These are phyloP conservation scores for Glebionis coronaria DNA, from an alignment of 129 eudicot species.

Conservation along the genomic window DNA sequence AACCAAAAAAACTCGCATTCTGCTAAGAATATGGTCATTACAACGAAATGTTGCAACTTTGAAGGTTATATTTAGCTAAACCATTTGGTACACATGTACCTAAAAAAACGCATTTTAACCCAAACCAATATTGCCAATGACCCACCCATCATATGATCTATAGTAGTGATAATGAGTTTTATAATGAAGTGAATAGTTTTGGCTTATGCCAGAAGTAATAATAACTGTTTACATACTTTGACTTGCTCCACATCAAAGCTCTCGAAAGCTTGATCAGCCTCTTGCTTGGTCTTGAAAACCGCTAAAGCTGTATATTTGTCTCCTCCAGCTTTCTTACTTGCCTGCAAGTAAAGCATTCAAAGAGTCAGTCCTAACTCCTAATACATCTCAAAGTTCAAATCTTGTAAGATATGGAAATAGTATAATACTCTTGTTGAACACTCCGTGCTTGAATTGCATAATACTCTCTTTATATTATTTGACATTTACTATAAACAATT, in stretches of 20 bases:
- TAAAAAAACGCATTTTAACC: no score
- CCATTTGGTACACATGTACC: no score
- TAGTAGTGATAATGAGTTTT: not conserved
- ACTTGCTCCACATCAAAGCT: constrained; percentile 46
- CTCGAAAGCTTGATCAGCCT: constrained; percentile 60
- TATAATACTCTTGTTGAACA: no score
- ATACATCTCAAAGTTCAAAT: no score
- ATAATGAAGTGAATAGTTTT: not conserved
- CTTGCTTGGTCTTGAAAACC: constrained; percentile 49
- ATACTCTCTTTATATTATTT: not conserved
- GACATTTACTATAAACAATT: not conserved
- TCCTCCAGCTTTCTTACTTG: constrained; percentile 43
- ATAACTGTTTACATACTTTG: constrained; percentile 34
- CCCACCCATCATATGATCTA: no score
- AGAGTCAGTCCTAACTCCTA: no score
- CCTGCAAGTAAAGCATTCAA: constrained; percentile 33
- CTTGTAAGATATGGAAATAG: no score
- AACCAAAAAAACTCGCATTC: not conserved
- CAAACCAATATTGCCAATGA: no score
- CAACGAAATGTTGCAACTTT: no score
- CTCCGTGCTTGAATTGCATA: not conserved
- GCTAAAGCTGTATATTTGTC: constrained; percentile 59
- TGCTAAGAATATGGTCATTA: not conserved
- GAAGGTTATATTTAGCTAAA: no score
- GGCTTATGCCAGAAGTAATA: not conserved